Percentiles rank a stretch among this genome's conserved stretches.
Evolutionary conservation across 257 asterid species (phyloP).

Genomic region (Solanum dulcamara): DNA sequence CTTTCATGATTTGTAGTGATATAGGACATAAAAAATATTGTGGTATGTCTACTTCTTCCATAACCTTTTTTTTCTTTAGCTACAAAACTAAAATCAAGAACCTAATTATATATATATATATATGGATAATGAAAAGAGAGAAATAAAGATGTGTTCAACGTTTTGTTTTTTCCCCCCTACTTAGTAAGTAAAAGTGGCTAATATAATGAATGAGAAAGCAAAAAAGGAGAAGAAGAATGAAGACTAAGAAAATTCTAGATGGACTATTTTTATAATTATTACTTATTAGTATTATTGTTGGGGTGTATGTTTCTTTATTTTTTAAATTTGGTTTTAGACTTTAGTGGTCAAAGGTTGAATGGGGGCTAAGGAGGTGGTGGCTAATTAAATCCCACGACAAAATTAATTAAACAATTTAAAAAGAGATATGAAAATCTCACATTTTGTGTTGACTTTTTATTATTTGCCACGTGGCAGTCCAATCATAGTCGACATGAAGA

Average conservation of each 20-base stretch:
- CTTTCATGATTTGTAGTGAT: slow-evolving; percentile 60
- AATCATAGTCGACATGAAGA: not conserved
- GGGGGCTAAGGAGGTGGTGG: not conserved
- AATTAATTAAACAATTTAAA: not conserved
- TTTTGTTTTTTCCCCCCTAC: not conserved
- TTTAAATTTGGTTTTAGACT: not conserved
- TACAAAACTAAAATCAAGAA: not conserved
- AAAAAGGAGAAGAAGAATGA: not conserved
- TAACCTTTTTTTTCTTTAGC: not conserved
- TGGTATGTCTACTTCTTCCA: slow-evolving; percentile 37
- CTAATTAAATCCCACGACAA: not conserved
- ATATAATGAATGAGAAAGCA: slow-evolving; percentile 8
- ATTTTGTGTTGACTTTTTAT: not conserved
- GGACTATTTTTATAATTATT: no score
- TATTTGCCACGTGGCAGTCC: not conserved
- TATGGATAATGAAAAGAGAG: not conserved
- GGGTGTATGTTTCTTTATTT: not conserved
- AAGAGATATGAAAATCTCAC: not conserved
- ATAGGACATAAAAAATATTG: slow-evolving; percentile 54
- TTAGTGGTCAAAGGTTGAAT: not conserved
- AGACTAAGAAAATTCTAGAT: not conserved
- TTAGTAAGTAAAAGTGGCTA: slow-evolving; percentile 31
- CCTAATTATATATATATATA: not conserved
- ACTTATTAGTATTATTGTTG: not conserved
- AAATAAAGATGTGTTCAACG: not conserved